Evolutionary conservation across 2,329 filamentous ascomycete genomes (phyloP).

Genomic region (Apiospora hydei): DNA sequence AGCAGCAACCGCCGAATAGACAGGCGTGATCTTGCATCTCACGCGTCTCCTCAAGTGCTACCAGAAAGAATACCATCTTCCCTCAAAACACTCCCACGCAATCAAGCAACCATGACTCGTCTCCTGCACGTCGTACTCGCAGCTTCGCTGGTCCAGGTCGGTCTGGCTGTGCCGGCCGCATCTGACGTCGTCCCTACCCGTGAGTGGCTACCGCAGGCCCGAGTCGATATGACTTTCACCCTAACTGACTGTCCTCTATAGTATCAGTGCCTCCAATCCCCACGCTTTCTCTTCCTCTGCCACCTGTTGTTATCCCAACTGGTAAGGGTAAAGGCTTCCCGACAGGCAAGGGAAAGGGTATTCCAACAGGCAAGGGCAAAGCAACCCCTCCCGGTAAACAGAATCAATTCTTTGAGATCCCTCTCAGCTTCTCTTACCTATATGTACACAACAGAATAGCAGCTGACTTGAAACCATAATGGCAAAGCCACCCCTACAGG

Average conservation of each 20-base stretch:
- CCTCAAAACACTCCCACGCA: neutral
- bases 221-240: rapidly evolving
- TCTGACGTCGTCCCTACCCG: neutral
- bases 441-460: neutral
- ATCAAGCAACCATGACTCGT: conserved; percentile 24
- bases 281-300: neutral
- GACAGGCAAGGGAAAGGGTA: neutral
- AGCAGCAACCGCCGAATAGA: neutral
- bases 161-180: neutral
- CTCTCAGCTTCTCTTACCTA: neutral
- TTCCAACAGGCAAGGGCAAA: neutral
- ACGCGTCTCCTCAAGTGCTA: neutral
- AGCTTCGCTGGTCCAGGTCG: conserved; percentile 23
- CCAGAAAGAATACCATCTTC: neutral
- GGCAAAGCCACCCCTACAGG: neutral
- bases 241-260: neutral
- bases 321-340: neutral
- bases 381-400: neutral
- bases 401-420: no score
- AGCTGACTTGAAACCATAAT: neutral
- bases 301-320: neutral
- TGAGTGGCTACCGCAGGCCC: neutral
- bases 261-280: neutral
- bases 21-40: neutral
- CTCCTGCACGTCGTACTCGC: conserved; percentile 24